phyloP scores from a whole-genome alignment of 345 rosid species.

The Pistacia integerrima region DNA sequence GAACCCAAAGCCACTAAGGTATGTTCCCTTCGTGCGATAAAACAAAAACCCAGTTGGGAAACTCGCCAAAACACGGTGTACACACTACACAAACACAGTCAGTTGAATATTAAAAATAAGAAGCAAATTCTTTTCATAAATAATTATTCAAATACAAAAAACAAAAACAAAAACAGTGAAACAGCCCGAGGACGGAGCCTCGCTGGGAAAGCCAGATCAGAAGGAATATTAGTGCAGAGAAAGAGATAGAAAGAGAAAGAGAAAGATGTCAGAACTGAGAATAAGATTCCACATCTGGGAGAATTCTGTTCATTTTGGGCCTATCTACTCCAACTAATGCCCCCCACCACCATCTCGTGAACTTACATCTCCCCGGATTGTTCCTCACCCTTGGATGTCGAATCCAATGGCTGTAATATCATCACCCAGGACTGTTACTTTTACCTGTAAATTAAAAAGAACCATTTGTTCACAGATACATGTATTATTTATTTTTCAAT shows the following conservation, averaged over 20 bases:
- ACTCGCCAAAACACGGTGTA: constrained; percentile 13
- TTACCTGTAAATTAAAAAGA: too few species aligned
- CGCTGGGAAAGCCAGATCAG: constrained; percentile 26
- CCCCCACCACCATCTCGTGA: constrained; percentile 23
- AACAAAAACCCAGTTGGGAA: constrained; percentile 25
- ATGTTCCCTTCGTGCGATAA: constrained; percentile 25
- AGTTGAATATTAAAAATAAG: neutral
- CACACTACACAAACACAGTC: neutral
- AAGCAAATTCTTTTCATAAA: neutral
- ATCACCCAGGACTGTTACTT: too few species aligned
- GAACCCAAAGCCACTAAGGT: constrained; percentile 19
- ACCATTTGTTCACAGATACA: neutral
- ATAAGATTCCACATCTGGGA: constrained; percentile 45
- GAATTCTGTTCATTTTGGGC: constrained; percentile 14
- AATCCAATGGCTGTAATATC: neutral
- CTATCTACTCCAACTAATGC: neutral
- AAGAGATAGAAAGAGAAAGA: constrained; percentile 10
- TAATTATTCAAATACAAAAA: neutral
- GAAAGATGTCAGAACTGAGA: constrained; percentile 31
- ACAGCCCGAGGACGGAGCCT: constrained; percentile 6
- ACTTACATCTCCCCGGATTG: neutral
- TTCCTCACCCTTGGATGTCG: neutral
- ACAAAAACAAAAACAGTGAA: neutral
- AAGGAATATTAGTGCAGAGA: constrained; percentile 45
- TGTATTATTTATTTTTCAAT: neutral